Base-by-base conservation (phyloP, 2,329 filamentous ascomycete species). In the Aspergillus novoparasiticus region DNA sequence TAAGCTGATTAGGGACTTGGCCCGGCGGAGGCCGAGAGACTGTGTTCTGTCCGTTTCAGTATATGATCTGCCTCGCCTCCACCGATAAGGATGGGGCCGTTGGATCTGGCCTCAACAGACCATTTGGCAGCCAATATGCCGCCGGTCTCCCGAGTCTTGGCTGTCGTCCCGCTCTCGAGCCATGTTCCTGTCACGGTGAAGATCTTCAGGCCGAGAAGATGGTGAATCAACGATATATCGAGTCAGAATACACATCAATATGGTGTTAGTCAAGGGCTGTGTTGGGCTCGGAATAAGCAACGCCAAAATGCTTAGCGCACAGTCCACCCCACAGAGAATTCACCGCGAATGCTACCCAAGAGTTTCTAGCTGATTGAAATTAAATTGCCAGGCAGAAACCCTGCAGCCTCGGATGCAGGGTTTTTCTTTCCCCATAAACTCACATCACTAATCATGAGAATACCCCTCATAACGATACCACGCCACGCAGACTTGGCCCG, bases 21-120 rank as follows among this genome's bases (percentile, higher is more conserved):
- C 68, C 70, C 70, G 69, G 58, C 69, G 66, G 70, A 64, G 50
- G 58, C 69, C 67, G 67, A 23, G 11, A 54, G 32, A 23, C 16
- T 9, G 11, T 54, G 51, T 26, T 30, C 14, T 6, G n/a, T 55
- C 51, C 11, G 14, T 28, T 59, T 41, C 32, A 57, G 21, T 48
- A 60, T 36, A 32, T 50, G 34, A 54, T 54, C 23, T 39, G 30
- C 26, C 26, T 41, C 19, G 6, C 46, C 43, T 41, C n/a, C 28
- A 51, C 34, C 26, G 58, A 53, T 53, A 59, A 59, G 46, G 36
- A 41, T 43, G 39, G 48, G 36, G 34, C 58, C 48, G 39, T 41
- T 39, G 32, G 21, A 34, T 48, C 56, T 45, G n/a, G 30, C 14
- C n/a, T 23, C 64, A 16, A 9, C 12, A 26, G 30, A 26, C 32